Conservation (phyloP, 1,284 basidiomycete species). For the Papiliotrema terrestris region DNA sequence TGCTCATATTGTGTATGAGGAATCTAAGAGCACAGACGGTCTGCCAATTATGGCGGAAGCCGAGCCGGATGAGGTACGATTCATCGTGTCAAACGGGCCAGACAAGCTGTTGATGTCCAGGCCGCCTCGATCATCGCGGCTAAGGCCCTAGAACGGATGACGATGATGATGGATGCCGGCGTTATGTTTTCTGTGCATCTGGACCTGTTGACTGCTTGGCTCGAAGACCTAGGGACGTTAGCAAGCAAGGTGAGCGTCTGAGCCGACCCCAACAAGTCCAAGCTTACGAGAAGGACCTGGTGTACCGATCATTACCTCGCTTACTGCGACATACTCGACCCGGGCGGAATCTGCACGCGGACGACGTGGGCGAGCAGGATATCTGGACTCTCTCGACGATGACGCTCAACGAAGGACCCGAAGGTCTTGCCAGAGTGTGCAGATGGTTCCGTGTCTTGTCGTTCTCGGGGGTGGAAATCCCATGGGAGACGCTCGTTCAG, state of each 20-base stretch:
- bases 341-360: too few species aligned
- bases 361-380: too few species aligned
- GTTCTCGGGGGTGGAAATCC: slow-evolving; percentile 65
- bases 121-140: background rate
- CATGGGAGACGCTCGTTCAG: slow-evolving; percentile 38
- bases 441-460: slow-evolving; percentile 65
- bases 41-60: background rate
- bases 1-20: slow-evolving; percentile 37
- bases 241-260: slow-evolving; percentile 19
- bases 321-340: slow-evolving; percentile 52
- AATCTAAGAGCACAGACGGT: slow-evolving; percentile 14
- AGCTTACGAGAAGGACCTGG: slow-evolving; percentile 21
- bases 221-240: slow-evolving; percentile 50
- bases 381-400: slow-evolving; percentile 55
- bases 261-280: background rate
- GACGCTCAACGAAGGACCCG: slow-evolving; percentile 51
- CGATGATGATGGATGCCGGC: slow-evolving; percentile 24
- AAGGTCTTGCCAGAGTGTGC: slow-evolving; percentile 56
- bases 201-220: slow-evolving; percentile 62
- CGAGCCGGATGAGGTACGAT: background rate
- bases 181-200: slow-evolving; percentile 63
- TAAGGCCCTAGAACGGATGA: slow-evolving; percentile 28
- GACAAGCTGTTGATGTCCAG: background rate
- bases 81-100: background rate
- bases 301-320: slow-evolving; percentile 55